Evolutionary conservation across 23 red algal genomes (phyloP).

Genomic region (Gracilaria vermiculophylla): DNA sequence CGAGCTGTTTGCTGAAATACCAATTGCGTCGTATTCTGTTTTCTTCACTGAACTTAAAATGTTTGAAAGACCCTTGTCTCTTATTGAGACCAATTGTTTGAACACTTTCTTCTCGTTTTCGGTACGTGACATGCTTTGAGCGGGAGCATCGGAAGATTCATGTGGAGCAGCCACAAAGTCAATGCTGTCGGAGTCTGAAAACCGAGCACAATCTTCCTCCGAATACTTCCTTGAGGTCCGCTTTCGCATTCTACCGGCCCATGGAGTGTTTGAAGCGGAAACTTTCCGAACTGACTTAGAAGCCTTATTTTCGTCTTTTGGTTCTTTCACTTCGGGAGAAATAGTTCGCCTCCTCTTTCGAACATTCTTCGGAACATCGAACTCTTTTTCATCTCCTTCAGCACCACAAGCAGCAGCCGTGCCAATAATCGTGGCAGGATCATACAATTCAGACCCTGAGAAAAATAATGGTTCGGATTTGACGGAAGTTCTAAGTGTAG

Average conservation of each 20-base stretch:
- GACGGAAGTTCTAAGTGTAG: background rate
- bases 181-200: background rate
- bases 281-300: background rate
- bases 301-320: background rate
- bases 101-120: background rate
- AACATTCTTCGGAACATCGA: background rate
- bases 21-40: background rate
- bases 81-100: background rate
- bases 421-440: background rate
- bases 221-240: background rate
- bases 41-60: background rate
- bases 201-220: background rate
- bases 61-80: background rate
- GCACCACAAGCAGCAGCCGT: background rate
- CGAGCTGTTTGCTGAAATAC: background rate
- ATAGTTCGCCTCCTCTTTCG: background rate
- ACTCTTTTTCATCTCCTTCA: background rate
- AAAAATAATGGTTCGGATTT: background rate
- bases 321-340: background rate
- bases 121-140: background rate
- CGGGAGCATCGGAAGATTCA: background rate
- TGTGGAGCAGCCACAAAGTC: background rate
- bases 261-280: background rate
- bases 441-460: background rate
- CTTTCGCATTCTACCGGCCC: conserved; percentile 25